Percentiles rank a stretch among this genome's conserved stretches.
phyloP scores from a whole-genome alignment of 1,139 yeast species.

The Saccharomycopsis hybrid region DNA sequence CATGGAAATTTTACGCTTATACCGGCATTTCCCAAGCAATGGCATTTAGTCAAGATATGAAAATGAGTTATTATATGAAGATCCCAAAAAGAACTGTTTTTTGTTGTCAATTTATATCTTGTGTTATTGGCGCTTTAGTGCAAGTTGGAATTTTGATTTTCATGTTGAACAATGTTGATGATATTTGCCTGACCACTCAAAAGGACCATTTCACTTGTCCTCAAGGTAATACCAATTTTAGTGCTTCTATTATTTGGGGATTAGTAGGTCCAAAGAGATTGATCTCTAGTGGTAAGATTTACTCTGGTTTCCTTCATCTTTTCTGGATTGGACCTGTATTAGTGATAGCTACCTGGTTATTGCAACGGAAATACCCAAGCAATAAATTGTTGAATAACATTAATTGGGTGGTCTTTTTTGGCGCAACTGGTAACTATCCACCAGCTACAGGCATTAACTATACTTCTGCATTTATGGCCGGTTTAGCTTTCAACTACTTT shows the following conservation, averaged over 20 bases:
- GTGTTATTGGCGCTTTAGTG: constrained; percentile 38
- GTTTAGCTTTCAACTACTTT: constrained; percentile 41
- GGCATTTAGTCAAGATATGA: constrained; percentile 46
- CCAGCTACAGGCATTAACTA: constrained; percentile 44
- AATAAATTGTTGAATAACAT: constrained; percentile 41
- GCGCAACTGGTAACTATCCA: constrained; percentile 28
- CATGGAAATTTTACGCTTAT: constrained; percentile 51
- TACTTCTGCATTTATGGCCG: not conserved
- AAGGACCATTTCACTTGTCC: constrained; percentile 40
- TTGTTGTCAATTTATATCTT: constrained; percentile 48
- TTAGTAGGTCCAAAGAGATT: constrained; percentile 60
- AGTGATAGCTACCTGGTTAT: constrained; percentile 44
- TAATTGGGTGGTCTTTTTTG: constrained; percentile 29
- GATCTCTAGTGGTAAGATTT: constrained; percentile 27
- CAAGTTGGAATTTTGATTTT: constrained; percentile 48
- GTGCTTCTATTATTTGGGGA: constrained; percentile 55
- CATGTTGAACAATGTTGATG: constrained; percentile 39
- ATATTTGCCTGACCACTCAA: constrained; percentile 40
- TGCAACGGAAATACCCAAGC: constrained; percentile 36
- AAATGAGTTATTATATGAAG: constrained; percentile 53
- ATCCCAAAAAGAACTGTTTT: constrained; percentile 56
- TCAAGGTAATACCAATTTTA: constrained; percentile 38
- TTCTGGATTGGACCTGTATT: constrained; percentile 43
- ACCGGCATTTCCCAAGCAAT: constrained; percentile 60
- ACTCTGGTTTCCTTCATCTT: constrained; percentile 34